Evolutionary conservation across 169 alveolate species (phyloP), one percentile per base, ranked within the genome.

Genomic region (Cryptosporidium muris): DNA sequence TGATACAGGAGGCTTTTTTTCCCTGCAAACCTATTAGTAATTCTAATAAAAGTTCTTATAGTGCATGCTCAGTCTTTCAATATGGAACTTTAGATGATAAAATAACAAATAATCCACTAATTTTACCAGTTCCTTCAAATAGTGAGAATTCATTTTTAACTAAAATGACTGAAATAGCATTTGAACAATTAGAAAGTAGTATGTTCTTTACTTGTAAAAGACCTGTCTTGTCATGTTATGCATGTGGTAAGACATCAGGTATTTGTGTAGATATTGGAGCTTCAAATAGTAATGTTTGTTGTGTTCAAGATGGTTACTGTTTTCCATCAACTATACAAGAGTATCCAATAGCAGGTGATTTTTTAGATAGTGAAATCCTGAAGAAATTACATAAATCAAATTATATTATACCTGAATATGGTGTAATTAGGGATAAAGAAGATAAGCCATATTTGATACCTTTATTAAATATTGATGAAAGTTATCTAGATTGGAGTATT

Each of bases 241-340:
- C 85, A n/a, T 74, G 85, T 34, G 85, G 85, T 3, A 74, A 68
- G 37, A 74, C 85, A 12, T 74, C 85, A 11, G 85, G 85, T 14
- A 58, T 74, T 56, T 66, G 54, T 8, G 85, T 74, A 38, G 85
- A 74, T 60, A 74, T 74, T 7, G 85, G 85, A 9, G 85, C 85
- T 43, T 74, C 85, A 14, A 45, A 34, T 25, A 58, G 74, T 36
- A 58, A 74, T 74, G 85, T 74, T 45, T 74, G 74, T 47, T 74
- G 85, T n/a, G 74, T 74, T 8, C 85, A 74, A 54, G 85, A 74
- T 47, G 85, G 85, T 4, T 63, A 74, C 47, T 74, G 85, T 16
- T 43, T 74, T 54, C 85, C 54, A 38, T 42, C 37, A 2, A 74
- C 74, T 47, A 74, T 74, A 45, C 85, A 74, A 42, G 85, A 74